Conservation (phyloP, 331 rosid species). For the Quercus phellos region DNA sequence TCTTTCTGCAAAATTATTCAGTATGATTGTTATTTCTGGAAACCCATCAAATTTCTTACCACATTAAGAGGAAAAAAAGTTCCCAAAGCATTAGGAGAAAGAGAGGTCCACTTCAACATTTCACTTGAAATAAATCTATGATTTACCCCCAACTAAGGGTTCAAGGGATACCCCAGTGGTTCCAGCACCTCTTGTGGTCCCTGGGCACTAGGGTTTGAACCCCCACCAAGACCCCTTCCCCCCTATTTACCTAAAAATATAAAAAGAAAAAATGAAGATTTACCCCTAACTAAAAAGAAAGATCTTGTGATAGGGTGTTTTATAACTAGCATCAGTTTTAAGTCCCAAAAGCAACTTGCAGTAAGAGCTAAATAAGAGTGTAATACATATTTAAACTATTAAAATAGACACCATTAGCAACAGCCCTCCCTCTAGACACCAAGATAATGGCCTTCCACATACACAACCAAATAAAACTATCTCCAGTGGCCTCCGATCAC, state of each 20-base stretch:
- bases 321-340: neutral
- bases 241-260: no score
- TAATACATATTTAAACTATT: neutral
- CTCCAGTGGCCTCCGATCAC: neutral
- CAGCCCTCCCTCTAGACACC: no score
- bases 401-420: neutral
- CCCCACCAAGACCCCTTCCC: no score
- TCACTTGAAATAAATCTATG: neutral
- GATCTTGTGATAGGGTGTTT: neutral
- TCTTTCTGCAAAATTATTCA: conserved; percentile 58
- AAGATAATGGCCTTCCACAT: neutral
- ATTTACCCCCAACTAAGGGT: neutral
- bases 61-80: neutral
- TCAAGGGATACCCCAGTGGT: no score
- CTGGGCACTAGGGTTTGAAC: no score
- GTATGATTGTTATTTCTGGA: conserved; percentile 19
- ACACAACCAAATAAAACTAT: neutral
- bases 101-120: neutral
- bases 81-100: neutral
- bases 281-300: neutral
- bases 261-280: neutral
- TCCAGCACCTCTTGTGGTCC: no score
- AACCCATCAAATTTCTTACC: neutral
- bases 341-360: neutral
- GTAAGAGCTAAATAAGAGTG: neutral